Base-by-base conservation (phyloP, 768 basidiomycete genomes). In the Pholiota molesta region DNA sequence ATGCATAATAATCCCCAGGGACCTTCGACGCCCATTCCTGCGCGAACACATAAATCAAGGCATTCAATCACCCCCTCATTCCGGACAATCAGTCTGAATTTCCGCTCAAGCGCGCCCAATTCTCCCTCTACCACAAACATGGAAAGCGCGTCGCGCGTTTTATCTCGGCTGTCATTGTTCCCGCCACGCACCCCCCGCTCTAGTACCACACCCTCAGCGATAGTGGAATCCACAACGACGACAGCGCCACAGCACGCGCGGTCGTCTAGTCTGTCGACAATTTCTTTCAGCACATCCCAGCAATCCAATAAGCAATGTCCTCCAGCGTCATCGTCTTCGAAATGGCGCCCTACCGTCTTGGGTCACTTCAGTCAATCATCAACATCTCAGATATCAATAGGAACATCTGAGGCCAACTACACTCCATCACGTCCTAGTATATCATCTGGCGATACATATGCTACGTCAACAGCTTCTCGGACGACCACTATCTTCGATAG, bases 301-400 rank as follows among this genome's bases (percentile, higher is more conserved):
- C 59, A 66, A 2, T 63, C 51, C 63, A 54, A 42, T 59, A 69
- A 60, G 52, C 44, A 42, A 62, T 60, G 49, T 39, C 61, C 52
- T 44, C 60, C 66, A n/a, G 61, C 68, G 26, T 54, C 71, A 1
- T 52, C 74, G 53, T 68, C 77, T 11, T 78, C 83, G 54, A 83
- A 76, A 73, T 87, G 84, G 84, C 80, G 86, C n/a, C 87, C 89
- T 11, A 86, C 81, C 63, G 83, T 91, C 23, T 72, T 89, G 23
- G 86, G 84, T 6, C 85, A 90, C 65, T 90, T 90, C 68, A 76
- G 82, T 29, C 79, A 83, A 58, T 67, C 79, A 56, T 80, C 84
- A 55, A 70, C 75, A 31, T 76, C 82, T 45, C 82, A 79, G 68
- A 64, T 75, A 53, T 82, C 74, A 55, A 69, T 78, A 53, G 72